Evolutionary conservation across 1,284 basidiomycete genomes (phyloP).

Genomic region (Tilletia indica): DNA sequence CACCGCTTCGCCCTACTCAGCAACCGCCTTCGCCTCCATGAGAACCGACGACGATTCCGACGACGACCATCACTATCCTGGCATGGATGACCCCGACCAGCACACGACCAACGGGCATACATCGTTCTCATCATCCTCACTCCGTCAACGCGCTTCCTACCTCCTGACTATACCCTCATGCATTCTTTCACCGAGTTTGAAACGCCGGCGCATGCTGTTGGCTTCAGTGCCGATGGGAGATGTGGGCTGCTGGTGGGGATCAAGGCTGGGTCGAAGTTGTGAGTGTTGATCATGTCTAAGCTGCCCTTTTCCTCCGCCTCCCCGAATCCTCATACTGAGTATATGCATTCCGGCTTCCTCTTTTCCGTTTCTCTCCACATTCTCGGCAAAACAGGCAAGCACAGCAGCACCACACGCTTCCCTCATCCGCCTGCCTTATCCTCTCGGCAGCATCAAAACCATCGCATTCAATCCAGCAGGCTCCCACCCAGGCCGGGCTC

Average conservation of each 20-base stretch:
- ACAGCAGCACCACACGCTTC: conserved; percentile 10
- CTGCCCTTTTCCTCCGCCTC: too few relatives aligned
- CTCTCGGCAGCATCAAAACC: not conserved
- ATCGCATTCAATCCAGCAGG: conserved; percentile 1
- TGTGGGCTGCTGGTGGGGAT: conserved; percentile 10
- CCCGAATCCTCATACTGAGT: too few relatives aligned
- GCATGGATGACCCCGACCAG: not conserved
- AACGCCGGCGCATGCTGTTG: conserved; percentile 6
- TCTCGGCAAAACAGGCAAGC: not conserved
- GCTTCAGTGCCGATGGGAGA: conserved; percentile 14
- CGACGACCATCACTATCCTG: not conserved
- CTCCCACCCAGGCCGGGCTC: not conserved
- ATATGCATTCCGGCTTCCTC: too few relatives aligned
- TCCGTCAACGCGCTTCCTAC: not conserved
- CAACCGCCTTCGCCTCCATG: conserved; percentile 10
- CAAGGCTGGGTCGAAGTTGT: conserved; percentile 12
- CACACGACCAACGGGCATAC: not conserved
- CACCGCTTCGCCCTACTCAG: conserved; percentile 10
- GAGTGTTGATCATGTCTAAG: not conserved
- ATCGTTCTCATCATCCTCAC: too few relatives aligned
- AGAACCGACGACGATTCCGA: not conserved
- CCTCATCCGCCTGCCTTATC: not conserved
- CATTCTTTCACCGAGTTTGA: conserved; percentile 13
- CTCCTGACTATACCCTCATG: not conserved
- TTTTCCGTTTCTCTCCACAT: not conserved